phyloP scores from a whole-genome alignment of 1,284 basidiomycete species.

The Pulveroboletus sp. region DNA sequence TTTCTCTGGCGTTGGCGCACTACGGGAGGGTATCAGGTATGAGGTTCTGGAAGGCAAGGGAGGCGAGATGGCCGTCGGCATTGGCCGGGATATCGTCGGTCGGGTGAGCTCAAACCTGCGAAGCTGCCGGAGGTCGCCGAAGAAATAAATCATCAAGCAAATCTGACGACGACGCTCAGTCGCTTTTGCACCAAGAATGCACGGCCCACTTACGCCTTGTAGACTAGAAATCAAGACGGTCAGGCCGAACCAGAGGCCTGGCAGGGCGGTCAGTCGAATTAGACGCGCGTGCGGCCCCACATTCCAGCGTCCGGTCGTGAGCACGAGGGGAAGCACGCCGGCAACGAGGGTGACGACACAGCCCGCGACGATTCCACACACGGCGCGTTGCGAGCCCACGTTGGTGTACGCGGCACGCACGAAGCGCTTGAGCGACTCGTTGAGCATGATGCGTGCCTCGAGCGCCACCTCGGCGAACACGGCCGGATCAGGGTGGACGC shows the following conservation, averaged over 20 bases:
- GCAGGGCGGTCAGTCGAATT: slow-evolving; percentile 60
- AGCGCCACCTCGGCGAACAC: slow-evolving; percentile 59
- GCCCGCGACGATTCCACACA: slow-evolving; percentile 69
- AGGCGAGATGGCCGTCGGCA: slow-evolving; percentile 30
- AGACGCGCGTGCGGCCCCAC: slow-evolving; percentile 57
- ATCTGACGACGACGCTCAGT: slow-evolving; percentile 34
- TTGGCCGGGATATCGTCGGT: slow-evolving; percentile 57
- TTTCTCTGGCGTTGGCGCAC: slow-evolving; percentile 11
- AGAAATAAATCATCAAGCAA: slow-evolving; percentile 71
- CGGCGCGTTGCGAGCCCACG: slow-evolving; percentile 69
- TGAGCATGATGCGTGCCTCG: slow-evolving; percentile 59
- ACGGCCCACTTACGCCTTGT: slow-evolving; percentile 50
- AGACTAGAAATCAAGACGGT: slow-evolving; percentile 62
- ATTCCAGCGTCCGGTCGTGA: slow-evolving; percentile 38
- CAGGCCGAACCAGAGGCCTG: slow-evolving; percentile 70
- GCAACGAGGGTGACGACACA: slow-evolving; percentile 42
- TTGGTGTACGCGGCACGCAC: slow-evolving; percentile 70
- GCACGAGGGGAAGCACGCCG: slow-evolving; percentile 35
- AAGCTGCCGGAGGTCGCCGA: slow-evolving; percentile 78
- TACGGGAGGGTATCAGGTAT: slow-evolving; percentile 14
- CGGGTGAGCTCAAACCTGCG: slow-evolving; percentile 73
- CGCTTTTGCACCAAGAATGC: background rate
- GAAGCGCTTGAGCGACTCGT: slow-evolving; percentile 65
- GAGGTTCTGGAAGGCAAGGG: slow-evolving; percentile 10
- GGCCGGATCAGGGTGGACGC: slow-evolving; percentile 59